phyloP scores from a whole-genome alignment of 2,329 filamentous ascomycete genomes.

The Ophiostoma pallidulum region DNA sequence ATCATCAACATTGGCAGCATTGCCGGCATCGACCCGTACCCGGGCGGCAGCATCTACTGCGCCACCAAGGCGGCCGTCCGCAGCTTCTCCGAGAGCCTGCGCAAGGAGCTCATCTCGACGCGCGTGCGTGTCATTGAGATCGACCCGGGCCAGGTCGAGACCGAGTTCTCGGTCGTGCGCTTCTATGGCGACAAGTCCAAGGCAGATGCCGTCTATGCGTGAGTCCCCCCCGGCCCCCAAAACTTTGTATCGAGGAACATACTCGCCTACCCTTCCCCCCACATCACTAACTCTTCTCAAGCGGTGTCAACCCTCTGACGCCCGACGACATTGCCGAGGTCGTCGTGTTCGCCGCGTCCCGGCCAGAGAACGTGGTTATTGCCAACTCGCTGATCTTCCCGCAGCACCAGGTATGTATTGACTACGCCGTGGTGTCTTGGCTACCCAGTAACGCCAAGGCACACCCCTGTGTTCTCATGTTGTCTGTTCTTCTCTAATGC shows the following conservation, averaged over 20 bases:
- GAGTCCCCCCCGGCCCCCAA: too few relatives aligned
- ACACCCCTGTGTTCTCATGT: too few relatives aligned
- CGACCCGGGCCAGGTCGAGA: constrained; percentile 89
- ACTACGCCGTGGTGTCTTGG: too few relatives aligned
- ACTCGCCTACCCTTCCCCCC: background rate
- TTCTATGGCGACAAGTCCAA: constrained; percentile 84
- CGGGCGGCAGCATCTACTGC: constrained; percentile 84
- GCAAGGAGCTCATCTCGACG: constrained; percentile 73
- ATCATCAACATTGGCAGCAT: constrained; percentile 93
- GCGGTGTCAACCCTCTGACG: constrained; percentile 71
- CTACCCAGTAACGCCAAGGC: too few relatives aligned
- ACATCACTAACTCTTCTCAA: constrained; percentile 25
- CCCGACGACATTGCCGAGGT: constrained; percentile 87
- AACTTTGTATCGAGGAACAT: too few relatives aligned
- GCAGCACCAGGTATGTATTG: constrained; percentile 67
- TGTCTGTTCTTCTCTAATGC: background rate
- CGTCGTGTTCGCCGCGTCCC: constrained; percentile 73
- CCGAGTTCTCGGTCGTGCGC: constrained; percentile 81
- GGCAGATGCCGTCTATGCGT: constrained; percentile 83
- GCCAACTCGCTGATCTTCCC: constrained; percentile 83
- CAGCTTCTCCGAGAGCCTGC: constrained; percentile 71
- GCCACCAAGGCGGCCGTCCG: constrained; percentile 84
- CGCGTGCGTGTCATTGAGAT: constrained; percentile 78
- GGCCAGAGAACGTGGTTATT: constrained; percentile 82
- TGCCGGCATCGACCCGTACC: constrained; percentile 79